phyloP scores from a whole-genome alignment of 768 basidiomycete genomes.

The Phaeotremella fagi region DNA sequence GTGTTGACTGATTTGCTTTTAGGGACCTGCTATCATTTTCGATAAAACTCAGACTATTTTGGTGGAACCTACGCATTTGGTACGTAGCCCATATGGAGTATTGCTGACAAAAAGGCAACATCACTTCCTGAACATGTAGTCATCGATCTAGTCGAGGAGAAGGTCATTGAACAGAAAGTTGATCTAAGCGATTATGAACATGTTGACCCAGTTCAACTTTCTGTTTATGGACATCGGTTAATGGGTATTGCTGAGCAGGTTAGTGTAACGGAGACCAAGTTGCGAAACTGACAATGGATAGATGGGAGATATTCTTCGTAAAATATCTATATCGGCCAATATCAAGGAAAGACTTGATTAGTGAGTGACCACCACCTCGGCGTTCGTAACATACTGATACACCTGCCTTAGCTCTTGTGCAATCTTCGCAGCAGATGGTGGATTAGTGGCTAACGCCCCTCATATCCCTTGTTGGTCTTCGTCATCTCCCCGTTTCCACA shows the following conservation, averaged over 20 bases:
- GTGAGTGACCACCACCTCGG: slow-evolving; percentile 48
- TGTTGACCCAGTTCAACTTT: slow-evolving; percentile 55
- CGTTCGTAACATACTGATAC: slow-evolving; percentile 1
- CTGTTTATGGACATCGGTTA: slow-evolving; percentile 91
- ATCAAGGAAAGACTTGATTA: slow-evolving; percentile 96
- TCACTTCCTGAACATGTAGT: slow-evolving; percentile 31
- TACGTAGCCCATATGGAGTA: not conserved
- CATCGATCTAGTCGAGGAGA: slow-evolving; percentile 30
- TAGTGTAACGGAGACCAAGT: not conserved
- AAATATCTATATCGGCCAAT: slow-evolving; percentile 88
- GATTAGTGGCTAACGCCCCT: slow-evolving; percentile 84
- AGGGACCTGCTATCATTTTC: slow-evolving; percentile 89
- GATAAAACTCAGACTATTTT: slow-evolving; percentile 95
- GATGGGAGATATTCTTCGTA: slow-evolving; percentile 85
- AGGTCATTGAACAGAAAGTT: slow-evolving; percentile 14
- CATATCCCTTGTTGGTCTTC: slow-evolving; percentile 17
- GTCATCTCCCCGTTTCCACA: not conserved
- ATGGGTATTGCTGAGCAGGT: slow-evolving; percentile 83
- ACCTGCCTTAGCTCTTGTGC: slow-evolving; percentile 59
- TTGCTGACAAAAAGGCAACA: slow-evolving; percentile 11
- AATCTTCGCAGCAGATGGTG: slow-evolving; percentile 86
- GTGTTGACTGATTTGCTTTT: slow-evolving; percentile 49
- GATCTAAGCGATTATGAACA: slow-evolving; percentile 21
- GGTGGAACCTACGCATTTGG: slow-evolving; percentile 57
- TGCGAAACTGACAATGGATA: slow-evolving; percentile 49